Base-by-base conservation (phyloP, 495 filamentous ascomycete genomes). In the Copromyces sp. region DNA sequence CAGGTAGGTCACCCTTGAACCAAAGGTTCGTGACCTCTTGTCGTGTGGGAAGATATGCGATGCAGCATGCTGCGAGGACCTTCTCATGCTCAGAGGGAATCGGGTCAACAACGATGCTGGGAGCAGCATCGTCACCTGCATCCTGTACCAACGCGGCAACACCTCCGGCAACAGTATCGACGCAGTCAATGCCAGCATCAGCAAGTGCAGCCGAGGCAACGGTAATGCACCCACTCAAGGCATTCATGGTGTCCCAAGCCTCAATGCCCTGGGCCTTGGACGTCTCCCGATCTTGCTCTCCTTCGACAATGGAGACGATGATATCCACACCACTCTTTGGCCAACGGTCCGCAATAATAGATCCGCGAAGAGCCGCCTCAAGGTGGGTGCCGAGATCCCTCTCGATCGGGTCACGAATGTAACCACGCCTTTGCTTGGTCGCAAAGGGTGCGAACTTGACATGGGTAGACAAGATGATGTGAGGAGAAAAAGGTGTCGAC, bases 371-470 rank as follows among this genome's bases (percentile, higher is more conserved):
- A 68, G 96, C 95, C 9, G 93, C 93, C 80, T 98, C 94, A 11
- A 99, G 83, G 79, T 98, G 96, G 1, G 93, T 91, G 16, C 91
- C 92, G 2, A 99, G 90, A 81, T 99, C 95, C 24, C 94, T 87
- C 84, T 98, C 95, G 72, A 86, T 89, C 9, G 89, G 83, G 78
- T 98, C 95, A 39, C 94, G 91, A 42, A 97, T 86, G 79, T 97
- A 97, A 39, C 94, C 93, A 74, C 92, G 89, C 39, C 95, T 87
- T 77, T 91, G 88, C 69, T 85, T 88, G 0, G 93, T 91, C 0
- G 96, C 95, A 76, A 99, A 99, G 0, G 95, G 94, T 0, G 96
- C 94, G 77, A 95, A 98, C 82, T 98, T 98, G 78, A 99, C 91
- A 75, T 95, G 91, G 0, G 94, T 94, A 8, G 92, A 94, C 61